phyloP scores from a whole-genome alignment of 192 early-diverging fungal species.

The Podila clonocystis region DNA sequence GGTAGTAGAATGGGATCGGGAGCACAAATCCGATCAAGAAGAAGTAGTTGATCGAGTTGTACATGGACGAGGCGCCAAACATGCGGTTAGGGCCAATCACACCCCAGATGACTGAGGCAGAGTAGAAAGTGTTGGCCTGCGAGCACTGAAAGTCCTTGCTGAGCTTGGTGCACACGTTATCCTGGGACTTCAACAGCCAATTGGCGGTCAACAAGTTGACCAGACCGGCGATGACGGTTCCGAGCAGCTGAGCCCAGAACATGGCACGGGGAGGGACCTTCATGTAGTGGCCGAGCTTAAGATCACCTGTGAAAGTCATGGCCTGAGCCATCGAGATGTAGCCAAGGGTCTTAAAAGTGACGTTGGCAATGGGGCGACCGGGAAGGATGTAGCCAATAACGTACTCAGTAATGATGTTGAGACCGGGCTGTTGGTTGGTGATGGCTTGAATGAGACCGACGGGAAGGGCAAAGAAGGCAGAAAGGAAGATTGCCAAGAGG shows the following conservation, averaged over 20 bases:
- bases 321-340: constrained; percentile 77
- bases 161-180: constrained; percentile 47
- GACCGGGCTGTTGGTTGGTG: constrained; percentile 58
- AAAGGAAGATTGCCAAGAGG: constrained; percentile 52
- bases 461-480: constrained; percentile 58
- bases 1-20: constrained; percentile 65
- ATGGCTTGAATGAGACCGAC: constrained; percentile 68
- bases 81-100: constrained; percentile 74
- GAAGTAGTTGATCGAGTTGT: constrained; percentile 57
- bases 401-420: constrained; percentile 73
- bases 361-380: constrained; percentile 60
- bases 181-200: constrained; percentile 52
- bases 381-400: constrained; percentile 64
- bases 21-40: constrained; percentile 65
- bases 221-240: constrained; percentile 68
- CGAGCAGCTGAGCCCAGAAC: constrained; percentile 68
- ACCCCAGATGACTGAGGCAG: constrained; percentile 80
- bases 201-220: constrained; percentile 59
- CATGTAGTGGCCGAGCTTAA: constrained; percentile 72
- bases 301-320: constrained; percentile 72
- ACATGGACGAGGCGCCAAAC: constrained; percentile 60
- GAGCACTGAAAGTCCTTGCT: constrained; percentile 57
- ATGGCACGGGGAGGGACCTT: constrained; percentile 53
- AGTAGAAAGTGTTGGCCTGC: constrained; percentile 67
- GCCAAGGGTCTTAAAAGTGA: constrained; percentile 70